Percentiles rank a stretch among this genome's conserved stretches.
Evolutionary conservation across 2,329 filamentous ascomycete genomes (phyloP).

Genomic region (Orbilia quercus): DNA sequence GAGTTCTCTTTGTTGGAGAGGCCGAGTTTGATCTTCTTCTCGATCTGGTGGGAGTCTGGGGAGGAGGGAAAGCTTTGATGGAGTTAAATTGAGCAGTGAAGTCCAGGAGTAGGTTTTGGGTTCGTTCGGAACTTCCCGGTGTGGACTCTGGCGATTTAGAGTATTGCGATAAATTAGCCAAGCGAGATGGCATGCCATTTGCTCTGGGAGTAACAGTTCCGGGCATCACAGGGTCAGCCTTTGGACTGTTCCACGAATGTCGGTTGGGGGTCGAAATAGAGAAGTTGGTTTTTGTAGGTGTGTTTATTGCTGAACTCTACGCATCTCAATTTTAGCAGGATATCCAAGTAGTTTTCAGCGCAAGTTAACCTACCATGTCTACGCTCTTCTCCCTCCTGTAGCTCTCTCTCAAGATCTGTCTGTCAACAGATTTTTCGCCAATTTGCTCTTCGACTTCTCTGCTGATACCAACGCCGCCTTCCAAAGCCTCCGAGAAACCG

Average conservation of each 20-base stretch:
- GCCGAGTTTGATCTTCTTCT: conserved; percentile 63
- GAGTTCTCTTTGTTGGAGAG: conserved; percentile 63
- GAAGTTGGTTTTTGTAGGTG: conserved; percentile 45
- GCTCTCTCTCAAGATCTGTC: conserved; percentile 52
- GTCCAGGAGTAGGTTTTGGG: conserved; percentile 83
- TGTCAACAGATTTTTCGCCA: conserved; percentile 47
- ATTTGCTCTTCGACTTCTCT: conserved; percentile 49
- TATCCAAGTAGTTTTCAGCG: background rate
- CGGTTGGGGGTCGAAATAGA: conserved; percentile 42
- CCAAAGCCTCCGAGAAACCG: conserved; percentile 46
- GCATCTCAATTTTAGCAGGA: conserved; percentile 1
- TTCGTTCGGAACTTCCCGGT: conserved; percentile 66
- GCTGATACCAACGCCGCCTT: conserved; percentile 46
- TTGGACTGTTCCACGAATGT: conserved; percentile 50
- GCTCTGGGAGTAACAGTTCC: conserved; percentile 43
- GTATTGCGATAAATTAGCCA: conserved; percentile 60
- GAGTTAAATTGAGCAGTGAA: conserved; percentile 81
- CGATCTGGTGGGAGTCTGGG: conserved; percentile 67
- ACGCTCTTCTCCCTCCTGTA: conserved; percentile 46
- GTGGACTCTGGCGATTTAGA: conserved; percentile 65
- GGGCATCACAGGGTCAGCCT: conserved; percentile 42
- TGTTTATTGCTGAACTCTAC: conserved; percentile 40
- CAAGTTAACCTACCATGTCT: conserved; percentile 30
- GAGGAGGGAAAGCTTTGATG: conserved; percentile 64
- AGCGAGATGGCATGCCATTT: conserved; percentile 31